Evolutionary conservation across 305 asterid species (phyloP).

Genomic region (Ajuga reptans): DNA sequence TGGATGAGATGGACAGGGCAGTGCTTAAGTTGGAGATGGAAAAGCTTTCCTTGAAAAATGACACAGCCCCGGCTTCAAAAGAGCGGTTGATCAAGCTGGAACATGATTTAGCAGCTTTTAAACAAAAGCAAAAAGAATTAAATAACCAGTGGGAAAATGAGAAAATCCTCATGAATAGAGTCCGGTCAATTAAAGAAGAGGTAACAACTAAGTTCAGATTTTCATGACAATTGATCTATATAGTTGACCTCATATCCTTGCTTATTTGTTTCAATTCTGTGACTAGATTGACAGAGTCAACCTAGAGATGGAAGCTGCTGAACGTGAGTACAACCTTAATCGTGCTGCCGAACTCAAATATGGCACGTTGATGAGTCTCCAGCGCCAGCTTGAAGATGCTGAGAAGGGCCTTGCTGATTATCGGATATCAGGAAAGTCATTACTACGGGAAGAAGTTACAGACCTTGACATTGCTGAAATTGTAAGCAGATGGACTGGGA

Average conservation of each 20-base stretch:
- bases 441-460: constrained; percentile 66
- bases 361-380: constrained; percentile 57
- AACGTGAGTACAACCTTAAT: constrained; percentile 66
- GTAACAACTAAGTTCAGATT: constrained; percentile 27
- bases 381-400: constrained; percentile 62
- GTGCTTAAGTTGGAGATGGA: constrained; percentile 80
- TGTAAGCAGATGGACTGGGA: constrained; percentile 82
- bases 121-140: constrained; percentile 47
- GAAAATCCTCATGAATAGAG: constrained; percentile 51
- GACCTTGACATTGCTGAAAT: constrained; percentile 67
- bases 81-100: constrained; percentile 61
- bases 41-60: constrained; percentile 62
- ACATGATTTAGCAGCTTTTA: constrained; percentile 49
- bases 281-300: constrained; percentile 65
- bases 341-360: constrained; percentile 81
- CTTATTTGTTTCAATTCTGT: constrained; percentile 7
- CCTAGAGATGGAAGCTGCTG: constrained; percentile 82
- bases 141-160: constrained; percentile 66
- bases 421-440: constrained; percentile 51
- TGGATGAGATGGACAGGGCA: constrained; percentile 63
- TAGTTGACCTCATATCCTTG: not conserved
- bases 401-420: constrained; percentile 55
- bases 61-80: constrained; percentile 67
- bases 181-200: constrained; percentile 69
- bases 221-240: not conserved